These are phyloP conservation scores for Gamsiella multidivaricata DNA, from an alignment of 192 early-diverging fungal species.

Conservation along the genomic window DNA sequence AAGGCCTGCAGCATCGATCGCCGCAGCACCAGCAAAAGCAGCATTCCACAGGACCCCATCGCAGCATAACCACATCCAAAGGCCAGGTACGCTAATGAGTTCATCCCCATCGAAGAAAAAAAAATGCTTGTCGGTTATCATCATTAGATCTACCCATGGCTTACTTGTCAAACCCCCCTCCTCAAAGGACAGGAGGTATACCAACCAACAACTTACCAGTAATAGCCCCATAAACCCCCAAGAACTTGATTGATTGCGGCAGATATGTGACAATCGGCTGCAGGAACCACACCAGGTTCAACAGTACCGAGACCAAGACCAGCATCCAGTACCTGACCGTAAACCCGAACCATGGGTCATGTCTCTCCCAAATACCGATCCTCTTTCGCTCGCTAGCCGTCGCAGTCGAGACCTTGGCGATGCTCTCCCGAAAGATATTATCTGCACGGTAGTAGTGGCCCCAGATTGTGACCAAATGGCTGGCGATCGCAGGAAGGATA, in stretches of 20 bases:
- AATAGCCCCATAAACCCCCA: slow-evolving; percentile 24
- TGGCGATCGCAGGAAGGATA: slow-evolving; percentile 19
- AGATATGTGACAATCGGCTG: slow-evolving; percentile 31
- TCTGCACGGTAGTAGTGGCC: slow-evolving; percentile 43
- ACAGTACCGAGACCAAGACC: slow-evolving; percentile 1
- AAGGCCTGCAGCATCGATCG: slow-evolving; percentile 46
- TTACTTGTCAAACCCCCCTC: too few relatives aligned
- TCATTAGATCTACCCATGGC: too few relatives aligned
- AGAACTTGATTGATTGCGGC: slow-evolving; percentile 4
- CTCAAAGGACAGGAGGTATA: neutral
- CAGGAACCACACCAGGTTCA: slow-evolving; percentile 41
- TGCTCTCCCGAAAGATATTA: slow-evolving; percentile 23
- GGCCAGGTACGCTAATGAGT: slow-evolving; percentile 28
- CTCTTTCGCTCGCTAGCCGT: slow-evolving; percentile 6
- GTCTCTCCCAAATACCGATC: slow-evolving; percentile 38
- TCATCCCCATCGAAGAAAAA: neutral
- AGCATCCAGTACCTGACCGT: slow-evolving; percentile 30
- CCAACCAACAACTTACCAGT: slow-evolving; percentile 18
- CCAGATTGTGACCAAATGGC: slow-evolving; percentile 47
- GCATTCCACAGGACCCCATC: slow-evolving; percentile 38
- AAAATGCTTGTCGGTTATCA: too few relatives aligned
- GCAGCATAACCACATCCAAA: slow-evolving; percentile 41
- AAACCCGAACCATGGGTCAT: slow-evolving; percentile 40
- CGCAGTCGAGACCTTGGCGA: slow-evolving; percentile 6
- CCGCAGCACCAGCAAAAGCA: slow-evolving; percentile 30